Conservation (phyloP, 805 yeast species). For the Spathaspora hagerdaliae region DNA sequence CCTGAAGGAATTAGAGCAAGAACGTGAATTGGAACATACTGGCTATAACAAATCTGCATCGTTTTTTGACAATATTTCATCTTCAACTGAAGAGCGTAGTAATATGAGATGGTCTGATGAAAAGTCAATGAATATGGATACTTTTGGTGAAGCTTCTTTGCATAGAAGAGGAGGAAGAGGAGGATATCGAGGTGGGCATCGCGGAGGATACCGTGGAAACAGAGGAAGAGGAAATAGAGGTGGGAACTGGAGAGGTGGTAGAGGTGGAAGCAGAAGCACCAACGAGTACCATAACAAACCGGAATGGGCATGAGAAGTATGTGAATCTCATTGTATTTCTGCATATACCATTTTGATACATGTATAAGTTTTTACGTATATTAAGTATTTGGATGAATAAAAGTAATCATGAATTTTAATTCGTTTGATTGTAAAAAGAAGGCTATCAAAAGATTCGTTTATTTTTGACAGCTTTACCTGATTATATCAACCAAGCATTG, state of each 20-base stretch:
- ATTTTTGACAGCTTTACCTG: too few relatives aligned
- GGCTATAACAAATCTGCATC: slow-evolving; percentile 76
- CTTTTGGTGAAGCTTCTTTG: slow-evolving; percentile 72
- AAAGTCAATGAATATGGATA: slow-evolving; percentile 68
- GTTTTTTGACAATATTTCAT: slow-evolving; percentile 82
- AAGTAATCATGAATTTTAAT: too few relatives aligned
- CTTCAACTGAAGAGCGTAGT: slow-evolving; percentile 51
- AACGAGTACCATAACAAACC: slow-evolving; percentile 19
- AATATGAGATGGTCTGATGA: slow-evolving; percentile 68
- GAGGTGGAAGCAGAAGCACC: slow-evolving; percentile 8
- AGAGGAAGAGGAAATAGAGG: slow-evolving; percentile 16
- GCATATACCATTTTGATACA: too few relatives aligned
- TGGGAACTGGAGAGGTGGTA: slow-evolving; percentile 16
- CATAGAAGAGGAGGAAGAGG: slow-evolving; percentile 45
- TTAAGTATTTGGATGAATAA: too few relatives aligned
- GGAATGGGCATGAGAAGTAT: slow-evolving; percentile 24
- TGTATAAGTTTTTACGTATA: too few relatives aligned
- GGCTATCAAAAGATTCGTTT: too few relatives aligned
- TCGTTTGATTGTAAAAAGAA: too few relatives aligned
- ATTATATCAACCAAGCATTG: too few relatives aligned
- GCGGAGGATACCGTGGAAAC: slow-evolving; percentile 15
- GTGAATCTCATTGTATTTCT: too few relatives aligned
- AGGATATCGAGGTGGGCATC: slow-evolving; percentile 35
- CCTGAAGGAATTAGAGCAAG: slow-evolving; percentile 41
- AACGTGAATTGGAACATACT: slow-evolving; percentile 26